Base-by-base conservation (phyloP, 768 basidiomycete species). In the Rhodotorula graminis region DNA sequence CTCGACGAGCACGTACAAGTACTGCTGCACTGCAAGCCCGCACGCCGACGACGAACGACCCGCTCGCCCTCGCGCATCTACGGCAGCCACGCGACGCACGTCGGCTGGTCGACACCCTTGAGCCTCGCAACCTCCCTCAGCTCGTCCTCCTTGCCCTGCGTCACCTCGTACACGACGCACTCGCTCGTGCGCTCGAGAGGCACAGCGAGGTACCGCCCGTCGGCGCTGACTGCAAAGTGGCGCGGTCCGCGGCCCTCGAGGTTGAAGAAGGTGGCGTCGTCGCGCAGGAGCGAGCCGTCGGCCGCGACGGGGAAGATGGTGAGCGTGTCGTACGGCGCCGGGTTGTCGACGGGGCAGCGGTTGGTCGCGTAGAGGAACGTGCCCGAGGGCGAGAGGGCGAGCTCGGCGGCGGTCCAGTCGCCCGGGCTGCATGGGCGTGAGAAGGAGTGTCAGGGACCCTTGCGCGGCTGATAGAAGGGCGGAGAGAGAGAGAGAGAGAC, bases 141-240 rank as follows among this genome's bases (percentile, higher is more conserved):
- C 18, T 47, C 37, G 44, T 61, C 60, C 44, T 47, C 37, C 60
- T 61, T 31, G 19, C 64, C 60, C 10, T 61, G 67, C 11, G 33
- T 25, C 0, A 66, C 57, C 64, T 55, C 44, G 25, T 49, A 64
- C 21, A 75, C 40, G 46, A 64, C 70, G 3, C 70, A 67, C 67
- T 75, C 74, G 57, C 62, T 69, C 61, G 74, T 72, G n/a, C 65
- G 50, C 53, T 75, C 67, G n/a, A 69, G 65, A 44, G 61, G 57
- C 1, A 76, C 68, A 0, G 69, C 74, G 19, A 76, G 33, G 57
- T 59, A 72, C 61, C 27, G 58, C 18, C 68, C 68, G 23, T 44
- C 42, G 25, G 40, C 21, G 37, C 37, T 58, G 19, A 67, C 49
- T 33, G 42, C 12, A 16, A 75, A 72, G 37, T 72, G 57, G 37